Conservation (phyloP, 306 rosid species). For the Vachellia pachyceras region DNA sequence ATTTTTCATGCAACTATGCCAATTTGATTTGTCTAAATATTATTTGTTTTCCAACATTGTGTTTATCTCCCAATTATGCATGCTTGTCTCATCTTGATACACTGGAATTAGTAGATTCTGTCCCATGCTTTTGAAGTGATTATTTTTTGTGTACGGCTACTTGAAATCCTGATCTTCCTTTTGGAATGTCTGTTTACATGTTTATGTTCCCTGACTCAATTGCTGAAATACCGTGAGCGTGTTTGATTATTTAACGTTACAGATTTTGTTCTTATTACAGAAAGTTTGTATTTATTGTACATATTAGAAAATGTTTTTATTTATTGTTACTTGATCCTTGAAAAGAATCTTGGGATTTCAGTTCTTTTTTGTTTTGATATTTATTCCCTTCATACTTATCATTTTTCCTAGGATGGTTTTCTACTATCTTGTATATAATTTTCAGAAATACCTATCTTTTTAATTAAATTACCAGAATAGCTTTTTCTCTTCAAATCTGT, state of each 20-base stretch:
- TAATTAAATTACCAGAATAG: background rate
- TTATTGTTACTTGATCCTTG: background rate
- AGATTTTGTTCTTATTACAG: too few relatives aligned
- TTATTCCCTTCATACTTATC: background rate
- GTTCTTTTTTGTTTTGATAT: background rate
- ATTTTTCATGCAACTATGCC: background rate
- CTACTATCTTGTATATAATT: background rate
- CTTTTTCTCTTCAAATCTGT: background rate
- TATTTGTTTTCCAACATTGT: too few relatives aligned
- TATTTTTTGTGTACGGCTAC: too few relatives aligned
- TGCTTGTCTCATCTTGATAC: background rate
- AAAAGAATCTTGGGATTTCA: background rate
- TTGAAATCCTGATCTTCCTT: too few relatives aligned
- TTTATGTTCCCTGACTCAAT: background rate
- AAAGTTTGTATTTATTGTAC: too few relatives aligned
- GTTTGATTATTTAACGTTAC: background rate
- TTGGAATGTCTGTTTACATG: background rate
- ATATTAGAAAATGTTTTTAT: too few relatives aligned
- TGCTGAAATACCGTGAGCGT: background rate
- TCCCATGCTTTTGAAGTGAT: too few relatives aligned
- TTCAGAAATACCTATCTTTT: background rate
- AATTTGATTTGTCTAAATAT: background rate
- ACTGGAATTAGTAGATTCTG: background rate
- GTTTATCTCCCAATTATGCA: background rate
- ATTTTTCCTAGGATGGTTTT: background rate